Evolutionary conservation across 2,329 filamentous ascomycete species (phyloP).

Genomic region (Alternaria sp.): DNA sequence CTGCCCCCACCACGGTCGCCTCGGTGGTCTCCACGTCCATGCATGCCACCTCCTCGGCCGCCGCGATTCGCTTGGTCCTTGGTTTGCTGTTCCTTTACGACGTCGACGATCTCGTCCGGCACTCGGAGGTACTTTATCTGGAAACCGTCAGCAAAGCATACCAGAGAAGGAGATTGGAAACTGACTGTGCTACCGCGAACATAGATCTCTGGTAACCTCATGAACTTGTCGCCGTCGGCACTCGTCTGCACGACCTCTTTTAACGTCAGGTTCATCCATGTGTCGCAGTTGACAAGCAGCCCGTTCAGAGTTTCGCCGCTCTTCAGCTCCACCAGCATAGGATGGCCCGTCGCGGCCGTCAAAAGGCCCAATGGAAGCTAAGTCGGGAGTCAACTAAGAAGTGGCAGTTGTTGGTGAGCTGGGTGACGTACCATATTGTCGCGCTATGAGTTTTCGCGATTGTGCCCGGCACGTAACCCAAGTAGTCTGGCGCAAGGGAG

Average conservation of each 20-base stretch:
- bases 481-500: not conserved
- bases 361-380: slow-evolving; percentile 79
- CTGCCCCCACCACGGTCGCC: slow-evolving; percentile 60
- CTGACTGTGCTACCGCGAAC: slow-evolving; percentile 96
- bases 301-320: slow-evolving; percentile 98
- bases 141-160: not conserved
- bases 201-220: slow-evolving; percentile 90
- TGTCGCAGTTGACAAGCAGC: slow-evolving; percentile 95
- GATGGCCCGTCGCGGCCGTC: slow-evolving; percentile 95
- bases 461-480: not conserved
- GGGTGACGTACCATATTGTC: slow-evolving; percentile 38
- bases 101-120: slow-evolving; percentile 94
- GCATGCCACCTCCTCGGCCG: slow-evolving; percentile 72
- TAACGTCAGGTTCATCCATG: slow-evolving; percentile 98
- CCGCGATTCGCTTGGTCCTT: slow-evolving; percentile 68
- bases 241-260: slow-evolving; percentile 98
- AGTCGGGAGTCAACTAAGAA: slow-evolving; percentile 18
- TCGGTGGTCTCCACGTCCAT: slow-evolving; percentile 63
- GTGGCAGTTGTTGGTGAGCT: not conserved
- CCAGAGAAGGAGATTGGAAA: slow-evolving; percentile 40
- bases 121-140: slow-evolving; percentile 99
- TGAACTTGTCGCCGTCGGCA: slow-evolving; percentile 93
- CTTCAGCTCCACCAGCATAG: slow-evolving; percentile 97
- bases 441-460: not conserved
- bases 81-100: slow-evolving; percentile 92